Evolutionary conservation across 306 rosid species (phyloP), one percentile per base, ranked within the genome.

Genomic region (Rosa persica): DNA sequence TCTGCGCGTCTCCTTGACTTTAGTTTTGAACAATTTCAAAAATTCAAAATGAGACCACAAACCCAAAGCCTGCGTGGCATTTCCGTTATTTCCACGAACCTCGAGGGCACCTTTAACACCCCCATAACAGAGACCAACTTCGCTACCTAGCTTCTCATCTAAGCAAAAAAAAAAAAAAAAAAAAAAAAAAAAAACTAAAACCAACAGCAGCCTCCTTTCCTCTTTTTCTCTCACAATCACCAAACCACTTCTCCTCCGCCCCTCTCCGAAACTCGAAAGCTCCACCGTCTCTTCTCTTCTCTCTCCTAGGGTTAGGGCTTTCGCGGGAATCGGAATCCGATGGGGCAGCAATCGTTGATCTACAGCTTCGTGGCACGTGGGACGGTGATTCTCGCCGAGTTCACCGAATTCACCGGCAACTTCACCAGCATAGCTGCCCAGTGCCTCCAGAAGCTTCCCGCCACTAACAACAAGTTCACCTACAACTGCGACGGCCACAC

Each of bases 341-440:
- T 93, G 98, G 98, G 95, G 76, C 97, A 93, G 80, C 92, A 91
- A 75, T 89, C 97, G 82, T 86, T 93, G 93, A 93, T 93, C 98
- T 93, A 93, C 88, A 93, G 92, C 80, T 93, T 91, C 86, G 95
- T 91, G 43, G 98, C 97, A 11, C 97, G 97, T 12, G 97, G 97
- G 69, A 91, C 93, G 62, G 93, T 91, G 71, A 73, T 93, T 78
- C 89, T 93, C 51, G 95, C 95, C 0, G 97, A 93, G 84, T 91
- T 70, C 83, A 93, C 98, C 4, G 98, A 89, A 81, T 93, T 93
- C 87, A 87, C 93, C 27, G 98, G 98, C 3, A 93, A 93, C 88
- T 91, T 93, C 89, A 90, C 88, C 70, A 80, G 80, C 73, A 84
- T 93, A 67, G 97, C 98, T 15, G 80, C 92, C 3, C 97, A 93